These are phyloP conservation scores for Mariannaea sp. DNA, from an alignment of 2,329 filamentous ascomycete species.

Conservation along the genomic window DNA sequence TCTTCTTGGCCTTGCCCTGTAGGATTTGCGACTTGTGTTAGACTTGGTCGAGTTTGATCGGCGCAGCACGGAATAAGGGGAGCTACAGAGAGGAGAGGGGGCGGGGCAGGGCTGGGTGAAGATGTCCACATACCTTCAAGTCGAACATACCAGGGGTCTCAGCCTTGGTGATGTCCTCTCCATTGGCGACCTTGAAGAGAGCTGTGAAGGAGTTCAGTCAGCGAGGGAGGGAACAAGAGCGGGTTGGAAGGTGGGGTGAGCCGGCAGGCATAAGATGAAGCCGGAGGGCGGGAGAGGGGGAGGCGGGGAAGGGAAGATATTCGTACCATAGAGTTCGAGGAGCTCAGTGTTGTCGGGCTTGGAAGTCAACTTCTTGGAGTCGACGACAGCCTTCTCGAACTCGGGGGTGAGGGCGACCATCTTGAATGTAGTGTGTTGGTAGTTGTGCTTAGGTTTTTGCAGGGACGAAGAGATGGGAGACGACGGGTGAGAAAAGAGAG, in stretches of 20 bases:
- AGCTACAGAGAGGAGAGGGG: neutral
- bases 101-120: neutral
- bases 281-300: neutral
- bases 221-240: neutral
- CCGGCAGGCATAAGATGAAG: no score
- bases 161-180: slow-evolving; percentile 62
- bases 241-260: neutral
- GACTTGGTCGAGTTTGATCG: neutral
- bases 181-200: slow-evolving; percentile 62
- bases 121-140: slow-evolving; percentile 58
- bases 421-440: slow-evolving; percentile 25
- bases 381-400: slow-evolving; percentile 62
- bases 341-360: slow-evolving; percentile 69
- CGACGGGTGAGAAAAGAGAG: neutral
- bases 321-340: slow-evolving; percentile 64
- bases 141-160: slow-evolving; percentile 70
- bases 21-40: slow-evolving; percentile 21
- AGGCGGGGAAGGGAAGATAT: slow-evolving; percentile 29
- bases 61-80: neutral
- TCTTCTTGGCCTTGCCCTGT: slow-evolving; percentile 80
- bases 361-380: slow-evolving; percentile 69
- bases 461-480: neutral
- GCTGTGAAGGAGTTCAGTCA: slow-evolving; percentile 42
- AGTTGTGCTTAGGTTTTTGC: slow-evolving; percentile 12
- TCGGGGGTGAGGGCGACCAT: slow-evolving; percentile 52